A percentile compares a stretch with the other conserved stretches of the same genome.
Conservation (phyloP, 2,329 filamentous ascomycete genomes). For the Alternaria sp. region DNA sequence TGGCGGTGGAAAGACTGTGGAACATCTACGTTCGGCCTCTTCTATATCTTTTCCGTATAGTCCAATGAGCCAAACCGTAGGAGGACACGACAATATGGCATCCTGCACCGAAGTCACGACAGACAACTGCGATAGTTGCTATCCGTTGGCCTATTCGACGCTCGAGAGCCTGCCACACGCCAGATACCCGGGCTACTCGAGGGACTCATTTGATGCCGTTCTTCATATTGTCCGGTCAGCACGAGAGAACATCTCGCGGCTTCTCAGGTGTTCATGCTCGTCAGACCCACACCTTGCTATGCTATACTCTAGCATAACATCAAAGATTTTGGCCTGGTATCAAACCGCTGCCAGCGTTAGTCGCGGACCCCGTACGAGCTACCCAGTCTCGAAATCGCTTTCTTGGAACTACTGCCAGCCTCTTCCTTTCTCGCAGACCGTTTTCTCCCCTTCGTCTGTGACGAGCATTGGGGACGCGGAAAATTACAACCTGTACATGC, state of each 20-base stretch:
- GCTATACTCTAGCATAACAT: constrained; percentile 44
- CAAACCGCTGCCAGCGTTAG: constrained; percentile 37
- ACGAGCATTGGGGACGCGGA: constrained; percentile 13
- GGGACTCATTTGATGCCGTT: constrained; percentile 35
- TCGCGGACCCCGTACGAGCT: constrained; percentile 14
- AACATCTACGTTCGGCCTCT: neutral
- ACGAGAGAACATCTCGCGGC: constrained; percentile 34
- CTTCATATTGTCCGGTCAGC: constrained; percentile 8
- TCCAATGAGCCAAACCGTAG: constrained; percentile 16
- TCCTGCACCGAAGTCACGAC: constrained; percentile 22
- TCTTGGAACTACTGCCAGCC: neutral
- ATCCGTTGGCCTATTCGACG: constrained; percentile 36
- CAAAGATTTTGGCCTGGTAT: constrained; percentile 43
- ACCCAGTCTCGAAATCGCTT: constrained; percentile 10
- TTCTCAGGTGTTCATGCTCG: constrained; percentile 40
- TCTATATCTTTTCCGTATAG: constrained; percentile 25
- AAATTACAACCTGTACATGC: constrained; percentile 28
- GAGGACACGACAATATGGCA: constrained; percentile 18
- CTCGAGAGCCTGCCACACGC: constrained; percentile 39
- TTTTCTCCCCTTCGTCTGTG: constrained; percentile 19
- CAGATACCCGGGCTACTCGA: constrained; percentile 19
- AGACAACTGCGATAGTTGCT: constrained; percentile 38
- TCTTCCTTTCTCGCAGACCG: constrained; percentile 19
- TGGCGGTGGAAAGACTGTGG: constrained; percentile 8
- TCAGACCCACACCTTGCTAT: constrained; percentile 43